Evolutionary conservation across 2,329 filamentous ascomycete genomes (phyloP), one percentile per base, ranked within the genome.

Genomic region (Curvularia sp.): DNA sequence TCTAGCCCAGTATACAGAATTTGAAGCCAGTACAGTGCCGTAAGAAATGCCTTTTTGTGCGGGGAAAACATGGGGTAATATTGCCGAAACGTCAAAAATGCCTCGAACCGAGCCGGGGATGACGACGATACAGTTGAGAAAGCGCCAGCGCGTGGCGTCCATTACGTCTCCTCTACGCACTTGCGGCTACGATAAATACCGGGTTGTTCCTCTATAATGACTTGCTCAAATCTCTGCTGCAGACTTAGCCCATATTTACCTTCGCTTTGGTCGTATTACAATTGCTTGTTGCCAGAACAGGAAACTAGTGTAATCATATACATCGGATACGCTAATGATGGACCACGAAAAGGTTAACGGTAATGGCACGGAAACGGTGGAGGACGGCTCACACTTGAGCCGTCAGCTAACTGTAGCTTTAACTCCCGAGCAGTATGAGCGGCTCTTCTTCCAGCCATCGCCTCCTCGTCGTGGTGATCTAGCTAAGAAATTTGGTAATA

Each of bases 361-460:
- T 15, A 64, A 59, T 3, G 59, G 63, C 1, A 19, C 59, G 9
- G 54, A 43, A 18, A 45, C 60, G 8, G 34, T 49, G 10, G 49
- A 50, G 9, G 61, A 60, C 19, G 57, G 60, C 19, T 27, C 55
- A 19, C 49, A 50, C 13, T 53, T 68, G n/a, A 65, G 57, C 25
- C 64, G 66, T 38, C 66, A 68, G 42, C 60, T 68, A 0, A 68
- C 66, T 3, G 66, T 68, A 2, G 56, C 60, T 12, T 47, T 67
- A 32, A 64, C 60, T 23, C 53, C 66, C 1, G 66, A 68, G 39
- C 66, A 68, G 45, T 68, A 68, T 12, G 66, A 68, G 49, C 62
- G 66, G 15, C 54, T 68, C n/a, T 68, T 68, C 53, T 68, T 68
- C 56, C 66, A 68, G 34, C 66, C 66, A 2, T 67, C 63, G 6